phyloP scores from a whole-genome alignment of 2,329 filamentous ascomycete species.

The Venturia pyrina region DNA sequence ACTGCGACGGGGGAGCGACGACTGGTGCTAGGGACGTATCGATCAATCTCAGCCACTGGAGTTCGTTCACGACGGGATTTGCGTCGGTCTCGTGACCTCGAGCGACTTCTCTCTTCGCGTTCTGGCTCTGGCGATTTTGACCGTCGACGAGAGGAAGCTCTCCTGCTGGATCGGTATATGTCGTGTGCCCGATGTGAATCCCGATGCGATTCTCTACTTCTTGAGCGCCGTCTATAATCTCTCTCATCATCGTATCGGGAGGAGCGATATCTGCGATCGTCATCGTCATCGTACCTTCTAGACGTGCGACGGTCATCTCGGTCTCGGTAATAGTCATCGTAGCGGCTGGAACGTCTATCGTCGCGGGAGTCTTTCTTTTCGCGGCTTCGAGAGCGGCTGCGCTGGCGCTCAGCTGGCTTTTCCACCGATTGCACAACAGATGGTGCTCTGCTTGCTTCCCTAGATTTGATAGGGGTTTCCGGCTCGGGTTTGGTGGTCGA shows the following conservation, averaged over 20 bases:
- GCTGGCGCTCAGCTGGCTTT: constrained; percentile 16
- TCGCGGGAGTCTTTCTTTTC: constrained; percentile 11
- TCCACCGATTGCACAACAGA: constrained; percentile 5
- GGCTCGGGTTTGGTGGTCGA: constrained; percentile 14
- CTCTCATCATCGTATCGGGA: constrained; percentile 18
- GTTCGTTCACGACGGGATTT: background rate
- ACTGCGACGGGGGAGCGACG: constrained; percentile 7
- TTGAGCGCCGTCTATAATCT: background rate
- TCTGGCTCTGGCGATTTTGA: background rate
- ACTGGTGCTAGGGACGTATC: constrained; percentile 10
- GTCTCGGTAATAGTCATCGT: constrained; percentile 14
- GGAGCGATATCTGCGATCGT: constrained; percentile 4
- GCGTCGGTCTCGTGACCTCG: constrained; percentile 6
- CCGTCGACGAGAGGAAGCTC: constrained; percentile 1
- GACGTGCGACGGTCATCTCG: constrained; percentile 9
- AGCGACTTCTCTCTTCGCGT: constrained; percentile 1
- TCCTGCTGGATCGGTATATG: constrained; percentile 3
- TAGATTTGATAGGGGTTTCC: constrained; percentile 12
- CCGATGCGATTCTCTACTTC: constrained; percentile 1
- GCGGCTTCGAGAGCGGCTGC: constrained; percentile 20
- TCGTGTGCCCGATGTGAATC: constrained; percentile 1
- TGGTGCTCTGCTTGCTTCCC: constrained; percentile 19
- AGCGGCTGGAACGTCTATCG: constrained; percentile 11
- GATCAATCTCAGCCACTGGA: constrained; percentile 6
- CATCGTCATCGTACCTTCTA: constrained; percentile 17